These are phyloP conservation scores for Hyaloscypha bicolor DNA, from an alignment of 495 filamentous ascomycete genomes.

Conservation along the genomic window DNA sequence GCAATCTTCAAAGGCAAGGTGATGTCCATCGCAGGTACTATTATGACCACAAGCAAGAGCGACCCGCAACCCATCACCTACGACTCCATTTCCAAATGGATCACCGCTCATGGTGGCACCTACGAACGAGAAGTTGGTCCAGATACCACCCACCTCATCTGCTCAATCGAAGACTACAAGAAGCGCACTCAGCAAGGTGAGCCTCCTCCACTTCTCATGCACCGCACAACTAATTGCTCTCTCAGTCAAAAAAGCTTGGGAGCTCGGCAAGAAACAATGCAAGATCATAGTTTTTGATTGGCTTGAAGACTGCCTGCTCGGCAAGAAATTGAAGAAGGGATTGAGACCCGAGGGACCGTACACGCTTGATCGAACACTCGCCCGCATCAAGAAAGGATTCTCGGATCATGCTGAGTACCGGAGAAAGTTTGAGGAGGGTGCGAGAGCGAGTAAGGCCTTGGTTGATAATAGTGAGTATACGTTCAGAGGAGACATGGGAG, in stretches of 20 bases:
- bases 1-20: constrained; percentile 21
- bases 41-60: constrained; percentile 5
- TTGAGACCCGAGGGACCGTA: constrained; percentile 45
- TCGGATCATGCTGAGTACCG: constrained; percentile 31
- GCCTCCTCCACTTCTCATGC: not conserved
- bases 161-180: constrained; percentile 53
- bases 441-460: constrained; percentile 26
- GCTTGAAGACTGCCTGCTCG: constrained; percentile 56
- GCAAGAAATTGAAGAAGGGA: constrained; percentile 33
- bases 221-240: not conserved
- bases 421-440: constrained; percentile 32
- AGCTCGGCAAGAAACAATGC: constrained; percentile 35
- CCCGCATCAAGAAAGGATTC: constrained; percentile 35
- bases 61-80: constrained; percentile 23
- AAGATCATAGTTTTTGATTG: constrained; percentile 64
- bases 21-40: constrained; percentile 21
- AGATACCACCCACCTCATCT: constrained; percentile 62
- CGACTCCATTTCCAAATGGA: constrained; percentile 56
- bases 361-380: constrained; percentile 43
- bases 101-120: constrained; percentile 53
- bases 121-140: constrained; percentile 43
- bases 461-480: constrained; percentile 33
- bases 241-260: constrained; percentile 47
- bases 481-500: not conserved
- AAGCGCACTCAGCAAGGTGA: constrained; percentile 46